Base-by-base conservation (phyloP, 2,329 filamentous ascomycete species). In the Diplodia corticola region DNA sequence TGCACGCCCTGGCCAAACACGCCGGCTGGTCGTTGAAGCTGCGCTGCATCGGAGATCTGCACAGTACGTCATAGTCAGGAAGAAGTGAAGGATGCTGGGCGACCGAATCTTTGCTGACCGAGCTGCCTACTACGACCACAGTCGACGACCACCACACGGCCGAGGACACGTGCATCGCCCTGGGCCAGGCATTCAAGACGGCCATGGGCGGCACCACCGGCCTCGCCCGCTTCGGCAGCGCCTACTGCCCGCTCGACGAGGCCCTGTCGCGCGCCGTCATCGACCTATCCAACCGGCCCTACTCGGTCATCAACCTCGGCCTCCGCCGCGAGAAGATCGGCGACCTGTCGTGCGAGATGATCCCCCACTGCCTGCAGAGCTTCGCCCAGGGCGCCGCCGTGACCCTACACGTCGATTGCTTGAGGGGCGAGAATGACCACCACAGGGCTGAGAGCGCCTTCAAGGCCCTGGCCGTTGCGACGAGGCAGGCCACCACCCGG, bases 81-180 rank as follows among this genome's bases (percentile, higher is more conserved):
- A n/a, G 10, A 12, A 35, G 12, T 35, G 9, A 35, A 35, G 9
- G 33, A 35, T 10, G 33, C 12, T 9, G 33, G 33, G 33, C 9
- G 12, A 2, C 33, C 1, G 33, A 33, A 13, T 35, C 33, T 35
- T 35, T 35, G 33, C 33, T 35, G 33, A 35, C 33, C 33, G 33
- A 35, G 10, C 9, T 10, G 33, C 33, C n/a, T n/a, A n/a, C n/a
- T n/a, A n/a, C n/a, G n/a, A n/a, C 13, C 15, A 12, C 64, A 94
- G 93, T 99, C 78, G 95, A 99, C 81, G 95, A 98, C 84, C 95
- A 99, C 82, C 95, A 99, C 86, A 97, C 94, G 9, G 91, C 93
- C 69, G 95, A 99, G 83, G 95, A 99, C 77, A 90, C 92, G 67
- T 97, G 92, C 81, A 90, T 99, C 70, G 92, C 94, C 15, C 88